These are phyloP conservation scores for Brasenia schreberi DNA, from an alignment of 164 flowering plant species.

Conservation along the genomic window DNA sequence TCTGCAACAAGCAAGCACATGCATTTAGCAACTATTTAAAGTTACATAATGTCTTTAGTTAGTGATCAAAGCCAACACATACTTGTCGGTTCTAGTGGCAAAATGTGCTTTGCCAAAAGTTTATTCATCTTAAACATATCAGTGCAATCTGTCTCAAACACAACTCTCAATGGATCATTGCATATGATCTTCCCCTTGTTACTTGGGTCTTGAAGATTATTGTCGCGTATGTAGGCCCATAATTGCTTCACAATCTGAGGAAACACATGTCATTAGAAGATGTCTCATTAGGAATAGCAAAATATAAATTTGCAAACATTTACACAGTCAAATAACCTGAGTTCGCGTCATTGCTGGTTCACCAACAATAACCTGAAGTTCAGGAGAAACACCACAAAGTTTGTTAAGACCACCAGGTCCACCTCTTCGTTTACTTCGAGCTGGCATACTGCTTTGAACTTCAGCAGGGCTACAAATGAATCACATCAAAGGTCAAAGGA, in stretches of 20 bases:
- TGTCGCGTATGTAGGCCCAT: slow-evolving; percentile 90
- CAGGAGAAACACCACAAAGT: slow-evolving; percentile 87
- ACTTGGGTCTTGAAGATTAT: slow-evolving; percentile 92
- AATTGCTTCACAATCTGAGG: slow-evolving; percentile 89
- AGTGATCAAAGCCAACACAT: slow-evolving; percentile 9
- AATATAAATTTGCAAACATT: not conserved
- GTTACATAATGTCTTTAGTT: not conserved
- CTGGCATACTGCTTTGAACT: slow-evolving; percentile 7
- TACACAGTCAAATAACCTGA: slow-evolving; percentile 33
- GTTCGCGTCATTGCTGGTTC: slow-evolving; percentile 79
- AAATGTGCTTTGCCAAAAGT: slow-evolving; percentile 51
- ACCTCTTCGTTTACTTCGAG: slow-evolving; percentile 68
- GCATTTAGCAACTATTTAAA: not conserved
- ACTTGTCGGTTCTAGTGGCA: slow-evolving; percentile 67
- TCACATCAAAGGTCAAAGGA: not conserved
- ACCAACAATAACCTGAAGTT: slow-evolving; percentile 81
- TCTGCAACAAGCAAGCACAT: slow-evolving; percentile 26
- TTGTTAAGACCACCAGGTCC: slow-evolving; percentile 93
- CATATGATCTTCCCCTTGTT: slow-evolving; percentile 95
- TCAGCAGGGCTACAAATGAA: not conserved
- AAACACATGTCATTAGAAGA: not conserved
- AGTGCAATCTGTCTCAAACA: slow-evolving; percentile 89
- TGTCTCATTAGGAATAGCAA: not conserved
- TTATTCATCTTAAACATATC: slow-evolving; percentile 92
- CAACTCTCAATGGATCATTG: slow-evolving; percentile 68